These are phyloP conservation scores for Fraxinus dipetala DNA, from an alignment of 305 asterid genomes.

Conservation along the genomic window DNA sequence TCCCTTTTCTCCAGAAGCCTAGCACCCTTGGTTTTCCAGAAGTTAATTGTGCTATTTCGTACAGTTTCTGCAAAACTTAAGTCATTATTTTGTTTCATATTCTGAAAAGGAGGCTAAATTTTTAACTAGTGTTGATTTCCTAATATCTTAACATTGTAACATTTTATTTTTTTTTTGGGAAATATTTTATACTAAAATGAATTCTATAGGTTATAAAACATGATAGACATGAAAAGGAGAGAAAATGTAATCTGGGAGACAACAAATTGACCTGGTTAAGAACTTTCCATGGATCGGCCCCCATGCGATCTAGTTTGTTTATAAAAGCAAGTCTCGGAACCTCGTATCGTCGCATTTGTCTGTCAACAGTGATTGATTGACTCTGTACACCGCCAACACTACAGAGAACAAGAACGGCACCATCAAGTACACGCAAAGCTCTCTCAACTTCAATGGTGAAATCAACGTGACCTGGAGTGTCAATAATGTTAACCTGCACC, in stretches of 20 bases:
- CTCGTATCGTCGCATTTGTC: conserved; percentile 98
- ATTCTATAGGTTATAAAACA: not conserved
- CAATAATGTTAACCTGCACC: conserved; percentile 87
- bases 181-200: not conserved
- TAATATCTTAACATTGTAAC: not conserved
- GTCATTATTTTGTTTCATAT: not conserved
- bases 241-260: not conserved
- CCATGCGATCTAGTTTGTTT: conserved; percentile 96
- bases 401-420: conserved; percentile 91
- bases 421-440: conserved; percentile 97
- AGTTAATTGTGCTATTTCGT: not conserved
- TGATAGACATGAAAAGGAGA: conserved; percentile 7
- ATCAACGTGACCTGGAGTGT: conserved; percentile 97
- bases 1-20: not conserved
- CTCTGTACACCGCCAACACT: conserved; percentile 99
- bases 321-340: conserved; percentile 95
- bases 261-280: conserved; percentile 74
- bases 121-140: not conserved
- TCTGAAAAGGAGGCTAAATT: not conserved
- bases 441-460: conserved; percentile 99
- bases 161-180: not conserved
- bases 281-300: conserved; percentile 98
- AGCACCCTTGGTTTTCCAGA: not conserved
- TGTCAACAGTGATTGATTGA: conserved; percentile 93
- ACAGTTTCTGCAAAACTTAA: not conserved